These are phyloP conservation scores for Arabidopsis lyrata DNA, from an alignment of 441 rosid species.

Conservation along the genomic window DNA sequence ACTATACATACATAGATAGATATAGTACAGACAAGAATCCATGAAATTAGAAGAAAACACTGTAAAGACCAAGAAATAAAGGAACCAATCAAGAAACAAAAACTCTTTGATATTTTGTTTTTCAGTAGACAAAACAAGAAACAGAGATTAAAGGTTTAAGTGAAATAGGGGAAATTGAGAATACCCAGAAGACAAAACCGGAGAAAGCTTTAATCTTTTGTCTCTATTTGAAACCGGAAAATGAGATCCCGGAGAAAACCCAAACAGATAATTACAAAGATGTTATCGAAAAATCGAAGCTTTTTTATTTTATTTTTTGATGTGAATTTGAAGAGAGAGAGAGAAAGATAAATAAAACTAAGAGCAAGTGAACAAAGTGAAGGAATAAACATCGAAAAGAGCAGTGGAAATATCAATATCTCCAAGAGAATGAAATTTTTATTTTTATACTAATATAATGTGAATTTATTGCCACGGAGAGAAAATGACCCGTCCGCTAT, in stretches of 20 bases:
- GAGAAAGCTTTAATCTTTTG: conserved; percentile 53
- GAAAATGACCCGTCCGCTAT: conserved; percentile 41
- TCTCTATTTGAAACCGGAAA: conserved; percentile 53
- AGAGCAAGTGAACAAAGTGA: conserved; percentile 67
- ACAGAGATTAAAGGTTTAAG: conserved; percentile 33
- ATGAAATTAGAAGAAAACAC: conserved; percentile 47
- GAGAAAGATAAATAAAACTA: conserved; percentile 52
- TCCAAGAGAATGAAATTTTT: conserved; percentile 36
- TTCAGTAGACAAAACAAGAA: neutral
- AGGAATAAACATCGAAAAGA: conserved; percentile 95
- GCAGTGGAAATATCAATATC: conserved; percentile 82
- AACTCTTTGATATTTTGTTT: neutral
- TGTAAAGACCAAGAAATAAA: conserved; percentile 29
- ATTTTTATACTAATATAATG: too few species aligned
- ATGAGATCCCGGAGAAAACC: conserved; percentile 42
- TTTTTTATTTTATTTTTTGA: neutral
- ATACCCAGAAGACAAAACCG: conserved; percentile 68
- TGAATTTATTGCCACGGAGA: conserved; percentile 30
- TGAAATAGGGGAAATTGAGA: conserved; percentile 29
- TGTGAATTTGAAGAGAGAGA: conserved; percentile 44
- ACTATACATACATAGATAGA: neutral
- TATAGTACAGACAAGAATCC: conserved; percentile 40
- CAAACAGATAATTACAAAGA: conserved; percentile 68
- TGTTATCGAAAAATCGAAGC: conserved; percentile 21
- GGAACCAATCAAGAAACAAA: conserved; percentile 34